phyloP scores from a whole-genome alignment of 371 early-diverging fungal species.

The Mortierella sp. region DNA sequence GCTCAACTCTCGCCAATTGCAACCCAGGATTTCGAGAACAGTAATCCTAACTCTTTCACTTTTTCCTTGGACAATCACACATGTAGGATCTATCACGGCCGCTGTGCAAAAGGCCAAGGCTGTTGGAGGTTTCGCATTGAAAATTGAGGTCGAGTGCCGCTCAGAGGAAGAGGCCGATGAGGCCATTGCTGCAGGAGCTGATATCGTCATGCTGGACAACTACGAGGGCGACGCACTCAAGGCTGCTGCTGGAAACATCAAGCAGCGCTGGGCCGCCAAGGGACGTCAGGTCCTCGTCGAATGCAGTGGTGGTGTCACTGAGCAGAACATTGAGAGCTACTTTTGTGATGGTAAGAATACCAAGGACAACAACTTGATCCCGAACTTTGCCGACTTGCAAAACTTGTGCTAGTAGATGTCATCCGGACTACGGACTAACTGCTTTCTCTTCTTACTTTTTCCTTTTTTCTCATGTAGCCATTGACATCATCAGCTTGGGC shows the following conservation, averaged over 20 bases:
- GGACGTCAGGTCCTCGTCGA: slow-evolving; percentile 89
- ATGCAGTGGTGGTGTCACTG: slow-evolving; percentile 96
- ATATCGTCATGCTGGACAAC: slow-evolving; percentile 96
- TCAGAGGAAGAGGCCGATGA: slow-evolving; percentile 94
- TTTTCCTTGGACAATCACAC: background rate
- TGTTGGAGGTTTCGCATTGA: slow-evolving; percentile 93
- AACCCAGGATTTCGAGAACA: background rate
- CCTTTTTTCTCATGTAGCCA: slow-evolving; percentile 62
- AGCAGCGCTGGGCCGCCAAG: slow-evolving; percentile 75
- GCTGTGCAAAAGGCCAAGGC: slow-evolving; percentile 87
- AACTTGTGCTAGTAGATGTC: background rate
- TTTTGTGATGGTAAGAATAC: slow-evolving; percentile 78
- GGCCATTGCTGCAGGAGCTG: slow-evolving; percentile 97
- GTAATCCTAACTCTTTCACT: background rate
- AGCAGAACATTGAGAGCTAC: slow-evolving; percentile 85
- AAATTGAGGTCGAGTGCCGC: slow-evolving; percentile 98
- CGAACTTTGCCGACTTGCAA: background rate
- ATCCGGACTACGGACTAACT: background rate
- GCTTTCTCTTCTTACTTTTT: slow-evolving; percentile 16
- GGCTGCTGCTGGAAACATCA: slow-evolving; percentile 77
- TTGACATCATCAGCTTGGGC: slow-evolving; percentile 95
- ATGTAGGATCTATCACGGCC: slow-evolving; percentile 87
- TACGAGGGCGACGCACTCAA: slow-evolving; percentile 76
- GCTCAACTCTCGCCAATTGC: background rate
- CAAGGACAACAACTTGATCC: background rate